These are phyloP conservation scores for Cryptococcus floricola DNA, from an alignment of 1,284 basidiomycete genomes.

Conservation along the genomic window DNA sequence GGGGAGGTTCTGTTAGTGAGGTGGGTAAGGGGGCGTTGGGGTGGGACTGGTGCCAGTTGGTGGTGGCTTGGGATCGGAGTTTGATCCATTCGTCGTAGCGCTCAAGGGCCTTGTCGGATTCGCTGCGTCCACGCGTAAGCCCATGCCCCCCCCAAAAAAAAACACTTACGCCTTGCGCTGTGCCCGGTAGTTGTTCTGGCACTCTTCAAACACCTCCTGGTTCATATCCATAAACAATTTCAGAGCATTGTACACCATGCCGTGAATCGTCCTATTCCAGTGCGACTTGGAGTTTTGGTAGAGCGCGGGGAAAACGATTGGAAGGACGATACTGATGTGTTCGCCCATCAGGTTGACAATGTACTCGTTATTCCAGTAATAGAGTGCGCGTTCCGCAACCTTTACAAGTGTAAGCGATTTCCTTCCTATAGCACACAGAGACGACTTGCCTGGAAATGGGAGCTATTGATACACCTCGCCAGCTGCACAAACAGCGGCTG, in stretches of 20 bases:
- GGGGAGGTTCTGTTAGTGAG: slow-evolving; percentile 68
- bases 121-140: slow-evolving; percentile 53
- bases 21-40: slow-evolving; percentile 63
- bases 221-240: slow-evolving; percentile 99
- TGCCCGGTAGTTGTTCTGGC: slow-evolving; percentile 90
- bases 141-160: not conserved
- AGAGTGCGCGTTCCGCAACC: slow-evolving; percentile 76
- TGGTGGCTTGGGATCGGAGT: slow-evolving; percentile 66
- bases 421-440: not conserved
- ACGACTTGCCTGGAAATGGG: slow-evolving; percentile 81
- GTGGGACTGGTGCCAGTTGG: slow-evolving; percentile 62
- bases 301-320: slow-evolving; percentile 96
- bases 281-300: slow-evolving; percentile 96
- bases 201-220: slow-evolving; percentile 88
- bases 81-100: slow-evolving; percentile 81
- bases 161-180: slow-evolving; percentile 70
- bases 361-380: slow-evolving; percentile 99
- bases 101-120: slow-evolving; percentile 72
- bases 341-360: slow-evolving; percentile 99
- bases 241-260: slow-evolving; percentile 97
- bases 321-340: slow-evolving; percentile 82
- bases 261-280: slow-evolving; percentile 99
- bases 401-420: not conserved
- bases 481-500: slow-evolving; percentile 91
- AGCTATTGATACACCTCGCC: slow-evolving; percentile 95